phyloP scores from a whole-genome alignment of 2,329 filamentous ascomycete species.

The Huntiella decipiens region DNA sequence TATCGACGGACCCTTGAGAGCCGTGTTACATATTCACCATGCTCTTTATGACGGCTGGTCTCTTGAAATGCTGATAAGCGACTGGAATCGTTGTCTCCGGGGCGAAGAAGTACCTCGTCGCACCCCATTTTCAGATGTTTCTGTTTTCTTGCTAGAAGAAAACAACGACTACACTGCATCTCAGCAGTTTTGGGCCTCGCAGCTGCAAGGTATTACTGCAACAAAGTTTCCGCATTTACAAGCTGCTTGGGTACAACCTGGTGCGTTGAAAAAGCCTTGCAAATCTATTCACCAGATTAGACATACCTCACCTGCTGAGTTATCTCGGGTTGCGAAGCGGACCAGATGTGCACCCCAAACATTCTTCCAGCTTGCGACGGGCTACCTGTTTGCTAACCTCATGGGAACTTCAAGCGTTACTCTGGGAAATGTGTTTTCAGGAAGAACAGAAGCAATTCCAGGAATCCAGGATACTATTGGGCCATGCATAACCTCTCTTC shows the following conservation, averaged over 20 bases:
- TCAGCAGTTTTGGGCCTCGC: slow-evolving; percentile 4
- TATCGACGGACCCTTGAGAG: slow-evolving; percentile 11
- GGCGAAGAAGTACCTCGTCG: slow-evolving; percentile 19
- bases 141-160: slow-evolving; percentile 23
- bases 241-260: too few species aligned
- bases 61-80: slow-evolving; percentile 45
- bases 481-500: slow-evolving; percentile 60
- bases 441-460: slow-evolving; percentile 51
- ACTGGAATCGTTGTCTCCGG: slow-evolving; percentile 39
- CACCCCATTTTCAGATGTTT: slow-evolving; percentile 43
- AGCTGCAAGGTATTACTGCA: not conserved
- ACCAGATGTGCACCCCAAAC: slow-evolving; percentile 1
- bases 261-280: too few species aligned
- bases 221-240: slow-evolving; percentile 1
- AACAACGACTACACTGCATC: not conserved
- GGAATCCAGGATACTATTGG: slow-evolving; percentile 58
- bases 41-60: slow-evolving; percentile 91
- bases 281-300: not conserved
- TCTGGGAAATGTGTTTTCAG: slow-evolving; percentile 67
- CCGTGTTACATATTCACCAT: slow-evolving; percentile 52
- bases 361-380: slow-evolving; percentile 55
- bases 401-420: slow-evolving; percentile 45
- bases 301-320: not conserved
- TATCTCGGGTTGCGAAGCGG: not conserved
- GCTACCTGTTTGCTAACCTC: slow-evolving; percentile 46